Conservation (phyloP, 2,329 filamentous ascomycete species). For the Graphilbum ipis-grandicollis region DNA sequence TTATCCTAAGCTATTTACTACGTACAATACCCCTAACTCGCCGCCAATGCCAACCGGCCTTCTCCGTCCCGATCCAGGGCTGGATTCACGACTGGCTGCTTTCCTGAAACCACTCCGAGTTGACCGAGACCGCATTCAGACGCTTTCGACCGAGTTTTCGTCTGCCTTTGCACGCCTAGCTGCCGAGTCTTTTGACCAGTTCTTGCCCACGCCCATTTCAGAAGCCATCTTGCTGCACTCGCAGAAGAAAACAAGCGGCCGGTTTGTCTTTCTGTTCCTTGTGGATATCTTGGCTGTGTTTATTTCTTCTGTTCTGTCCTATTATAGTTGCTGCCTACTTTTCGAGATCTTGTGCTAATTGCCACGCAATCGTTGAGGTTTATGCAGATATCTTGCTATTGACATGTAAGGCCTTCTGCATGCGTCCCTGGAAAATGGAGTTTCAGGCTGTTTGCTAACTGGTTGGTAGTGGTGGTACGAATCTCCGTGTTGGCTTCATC, state of each 20-base stretch:
- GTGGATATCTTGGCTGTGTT: constrained; percentile 31
- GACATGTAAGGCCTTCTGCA: constrained; percentile 38
- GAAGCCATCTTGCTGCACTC: constrained; percentile 37
- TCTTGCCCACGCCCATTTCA: constrained; percentile 43
- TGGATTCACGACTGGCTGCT: constrained; percentile 14
- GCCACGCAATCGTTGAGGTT: constrained; percentile 6
- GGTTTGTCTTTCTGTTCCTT: constrained; percentile 13
- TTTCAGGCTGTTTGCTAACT: too few species aligned
- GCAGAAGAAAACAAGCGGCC: constrained; percentile 21
- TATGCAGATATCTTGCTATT: constrained; percentile 37
- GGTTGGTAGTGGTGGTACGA: constrained; percentile 50
- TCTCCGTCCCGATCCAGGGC: background rate
- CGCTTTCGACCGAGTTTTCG: constrained; percentile 29
- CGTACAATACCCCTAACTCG: background rate
- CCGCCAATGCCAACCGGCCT: background rate
- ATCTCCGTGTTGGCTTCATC: constrained; percentile 50
- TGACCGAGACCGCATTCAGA: constrained; percentile 25
- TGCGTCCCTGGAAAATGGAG: too few species aligned
- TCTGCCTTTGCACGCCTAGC: constrained; percentile 31
- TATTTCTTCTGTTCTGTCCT: too few species aligned
- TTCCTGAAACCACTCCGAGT: constrained; percentile 35
- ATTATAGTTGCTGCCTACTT: too few species aligned
- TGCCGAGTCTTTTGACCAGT: constrained; percentile 34
- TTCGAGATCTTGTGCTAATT: constrained; percentile 6
- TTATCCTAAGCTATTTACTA: too few species aligned